Evolutionary conservation across 371 early-diverging fungal species (phyloP).

Genomic region (Smittium mucronatum): DNA sequence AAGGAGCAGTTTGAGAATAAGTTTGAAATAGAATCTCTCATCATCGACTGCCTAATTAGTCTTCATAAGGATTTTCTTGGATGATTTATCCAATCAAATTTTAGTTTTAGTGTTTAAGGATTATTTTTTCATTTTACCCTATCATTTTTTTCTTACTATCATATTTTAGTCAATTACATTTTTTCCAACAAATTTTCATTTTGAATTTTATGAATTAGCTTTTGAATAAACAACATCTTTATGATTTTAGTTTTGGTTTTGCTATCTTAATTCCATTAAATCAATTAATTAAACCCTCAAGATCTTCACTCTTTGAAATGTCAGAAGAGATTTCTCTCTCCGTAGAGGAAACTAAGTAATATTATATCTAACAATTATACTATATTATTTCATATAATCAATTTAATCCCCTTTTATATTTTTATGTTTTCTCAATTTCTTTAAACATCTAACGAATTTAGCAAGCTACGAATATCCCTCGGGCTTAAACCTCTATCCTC

Average conservation of each 20-base stretch:
- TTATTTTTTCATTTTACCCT: too few relatives aligned
- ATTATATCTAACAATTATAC: not conserved
- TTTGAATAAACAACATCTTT: too few relatives aligned
- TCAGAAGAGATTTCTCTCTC: slow-evolving; percentile 32
- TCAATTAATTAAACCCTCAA: too few relatives aligned
- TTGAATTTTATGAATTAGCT: too few relatives aligned
- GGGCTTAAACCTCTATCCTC: slow-evolving; percentile 18
- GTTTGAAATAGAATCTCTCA: slow-evolving; percentile 74
- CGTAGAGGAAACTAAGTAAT: slow-evolving; percentile 46
- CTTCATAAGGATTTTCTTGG: slow-evolving; percentile 15
- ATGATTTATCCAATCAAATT: too few relatives aligned
- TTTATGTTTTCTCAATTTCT: not conserved
- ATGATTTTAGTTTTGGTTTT: too few relatives aligned
- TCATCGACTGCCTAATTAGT: slow-evolving; percentile 55
- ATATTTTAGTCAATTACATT: too few relatives aligned
- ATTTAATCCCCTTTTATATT: slow-evolving; percentile 3
- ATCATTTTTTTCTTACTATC: too few relatives aligned
- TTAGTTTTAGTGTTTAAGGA: too few relatives aligned
- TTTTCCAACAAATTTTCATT: too few relatives aligned
- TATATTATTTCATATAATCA: not conserved
- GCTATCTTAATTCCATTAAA: too few relatives aligned
- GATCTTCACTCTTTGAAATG: too few relatives aligned
- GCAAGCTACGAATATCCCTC: slow-evolving; percentile 43
- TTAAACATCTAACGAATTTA: slow-evolving; percentile 12
- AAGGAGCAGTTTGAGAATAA: slow-evolving; percentile 42